phyloP scores from a whole-genome alignment of 2,329 filamentous ascomycete genomes.

The Thielaviopsis musarum region DNA sequence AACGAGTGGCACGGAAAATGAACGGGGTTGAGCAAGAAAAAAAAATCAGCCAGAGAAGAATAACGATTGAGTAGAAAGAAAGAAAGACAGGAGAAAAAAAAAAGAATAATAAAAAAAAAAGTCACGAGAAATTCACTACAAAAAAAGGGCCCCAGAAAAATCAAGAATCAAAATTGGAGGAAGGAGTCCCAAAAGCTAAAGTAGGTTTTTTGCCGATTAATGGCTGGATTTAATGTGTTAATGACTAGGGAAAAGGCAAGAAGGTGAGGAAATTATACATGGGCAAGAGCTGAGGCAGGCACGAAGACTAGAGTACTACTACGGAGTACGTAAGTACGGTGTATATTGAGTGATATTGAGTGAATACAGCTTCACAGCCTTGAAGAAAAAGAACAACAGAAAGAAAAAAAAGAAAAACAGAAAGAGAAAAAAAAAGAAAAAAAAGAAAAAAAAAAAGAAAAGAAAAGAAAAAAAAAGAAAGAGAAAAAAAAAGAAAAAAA shows the following conservation, averaged over 20 bases:
- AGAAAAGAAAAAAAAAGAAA: conserved; percentile 1
- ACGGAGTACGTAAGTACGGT: too few relatives aligned
- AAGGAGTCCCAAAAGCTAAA: neutral
- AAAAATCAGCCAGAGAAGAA: neutral
- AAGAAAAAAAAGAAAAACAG: too few relatives aligned
- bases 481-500: neutral
- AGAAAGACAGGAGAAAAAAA: neutral
- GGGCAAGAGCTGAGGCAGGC: neutral
- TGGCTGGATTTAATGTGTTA: neutral
- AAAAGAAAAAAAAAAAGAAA: neutral
- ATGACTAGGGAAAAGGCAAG: neutral
- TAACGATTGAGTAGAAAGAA: neutral
- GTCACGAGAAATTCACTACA: neutral
- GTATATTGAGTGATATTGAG: too few relatives aligned
- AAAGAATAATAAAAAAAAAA: neutral
- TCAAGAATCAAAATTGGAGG: neutral
- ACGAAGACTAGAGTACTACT: neutral
- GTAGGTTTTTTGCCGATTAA: neutral
- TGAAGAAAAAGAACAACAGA: too few relatives aligned
- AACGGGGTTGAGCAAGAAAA: too few relatives aligned
- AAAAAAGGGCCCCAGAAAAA: neutral
- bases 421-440: neutral
- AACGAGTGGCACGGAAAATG: too few relatives aligned
- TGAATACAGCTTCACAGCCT: too few relatives aligned
- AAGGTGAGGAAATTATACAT: neutral